Evolutionary conservation across 306 rosid species (phyloP), one percentile per base, ranked within the genome.

Genomic region (Leucaena leucocephala): DNA sequence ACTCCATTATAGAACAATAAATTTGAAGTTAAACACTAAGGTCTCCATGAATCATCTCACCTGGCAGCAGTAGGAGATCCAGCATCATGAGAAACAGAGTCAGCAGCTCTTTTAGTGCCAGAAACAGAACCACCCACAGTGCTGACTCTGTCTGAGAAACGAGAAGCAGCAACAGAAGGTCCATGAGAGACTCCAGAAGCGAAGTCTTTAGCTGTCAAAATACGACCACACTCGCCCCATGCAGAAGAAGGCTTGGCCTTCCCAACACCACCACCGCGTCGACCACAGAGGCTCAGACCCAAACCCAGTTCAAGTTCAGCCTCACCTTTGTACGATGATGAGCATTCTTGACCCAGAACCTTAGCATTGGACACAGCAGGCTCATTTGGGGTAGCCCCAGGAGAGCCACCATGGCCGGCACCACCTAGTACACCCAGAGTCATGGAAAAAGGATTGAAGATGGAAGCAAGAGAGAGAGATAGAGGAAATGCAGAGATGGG

Each of bases 101-200:
- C 94, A 58, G 94, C 94, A 65, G 89, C 83, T 80, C 94, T 88
- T 64, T 90, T 90, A 34, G 85, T 89, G 6, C 92, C 94, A 76
- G 92, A 77, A 72, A 88, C 87, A 83, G 81, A 36, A 40, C 52
- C 72, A 42, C 27, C 17, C 17, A 42, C 73, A 39, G 48, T 57
- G 75, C 33, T 8, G 49, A 64, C 77, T 63, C 87, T 86, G 50
- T 78, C 85, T 7, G 89, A 79, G 82, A 83, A 86, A 22, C 86
- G 74, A 17, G 86, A 82, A 64, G 86, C 58, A 71, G 84, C 78
- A 49, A 81, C 67, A 5, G 84, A 63, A 27, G 82, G 72, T 48
- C 82, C 85, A 45, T 81, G 79, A 78, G 87, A 82, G 55, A 84
- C 83, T 19, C 63, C 84, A 21, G 90, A 86, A 54, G 92, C 91